Percentiles rank a stretch among this genome's conserved stretches.
These are phyloP conservation scores for Monilinia polystroma DNA, from an alignment of 2,329 filamentous ascomycete species.

Conservation along the genomic window DNA sequence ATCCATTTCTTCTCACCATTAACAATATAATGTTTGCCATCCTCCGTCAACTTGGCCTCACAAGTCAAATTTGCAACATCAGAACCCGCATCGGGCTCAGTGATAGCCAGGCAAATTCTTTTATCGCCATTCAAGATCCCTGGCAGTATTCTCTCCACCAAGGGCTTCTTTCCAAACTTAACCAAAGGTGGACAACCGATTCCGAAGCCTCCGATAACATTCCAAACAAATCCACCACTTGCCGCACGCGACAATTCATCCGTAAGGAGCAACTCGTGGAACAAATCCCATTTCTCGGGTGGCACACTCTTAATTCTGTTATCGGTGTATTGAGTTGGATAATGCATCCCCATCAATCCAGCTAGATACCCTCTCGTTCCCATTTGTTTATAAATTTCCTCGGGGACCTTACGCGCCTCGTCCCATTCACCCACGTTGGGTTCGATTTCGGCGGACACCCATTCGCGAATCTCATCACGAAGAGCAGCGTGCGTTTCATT, in stretches of 20 bases:
- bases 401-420: constrained; percentile 86
- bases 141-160: constrained; percentile 76
- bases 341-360: constrained; percentile 83
- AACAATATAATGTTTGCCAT: constrained; percentile 98
- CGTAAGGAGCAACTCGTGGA: constrained; percentile 94
- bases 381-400: constrained; percentile 92
- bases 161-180: constrained; percentile 40
- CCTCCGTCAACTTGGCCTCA: constrained; percentile 90
- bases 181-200: constrained; percentile 86
- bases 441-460: constrained; percentile 86
- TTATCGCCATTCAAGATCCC: constrained; percentile 89
- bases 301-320: constrained; percentile 74
- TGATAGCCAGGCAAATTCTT: constrained; percentile 96
- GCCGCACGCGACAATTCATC: constrained; percentile 89
- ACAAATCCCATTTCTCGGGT: constrained; percentile 92
- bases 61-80: constrained; percentile 95
- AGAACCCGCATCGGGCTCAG: constrained; percentile 90
- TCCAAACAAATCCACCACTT: constrained; percentile 95
- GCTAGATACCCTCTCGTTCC: constrained; percentile 88
- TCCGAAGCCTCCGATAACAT: constrained; percentile 91
- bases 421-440: constrained; percentile 96
- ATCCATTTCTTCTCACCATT: constrained; percentile 99
- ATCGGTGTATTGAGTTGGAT: constrained; percentile 71
- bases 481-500: constrained; percentile 92
- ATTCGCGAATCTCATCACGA: constrained; percentile 85